A percentile compares a stretch with the other conserved stretches of the same genome.
These are phyloP conservation scores for Alternaria gansuensis DNA, from an alignment of 2,329 filamentous ascomycete genomes.

Conservation along the genomic window DNA sequence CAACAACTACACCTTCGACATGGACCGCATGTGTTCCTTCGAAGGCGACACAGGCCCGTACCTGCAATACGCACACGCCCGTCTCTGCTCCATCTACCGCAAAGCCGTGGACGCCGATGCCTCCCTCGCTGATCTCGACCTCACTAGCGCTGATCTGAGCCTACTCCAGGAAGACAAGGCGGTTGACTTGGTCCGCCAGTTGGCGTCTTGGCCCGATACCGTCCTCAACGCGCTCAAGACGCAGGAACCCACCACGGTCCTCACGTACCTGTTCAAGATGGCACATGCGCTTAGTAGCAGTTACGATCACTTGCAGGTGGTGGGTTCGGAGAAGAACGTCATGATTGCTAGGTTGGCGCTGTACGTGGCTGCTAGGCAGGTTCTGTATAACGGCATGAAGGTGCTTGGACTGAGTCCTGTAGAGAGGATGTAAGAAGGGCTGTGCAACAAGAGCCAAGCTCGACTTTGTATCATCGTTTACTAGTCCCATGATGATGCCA, in stretches of 20 bases:
- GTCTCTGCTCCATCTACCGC: constrained; percentile 55
- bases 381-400: constrained; percentile 84
- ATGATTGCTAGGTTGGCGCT: constrained; percentile 72
- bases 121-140: constrained; percentile 62
- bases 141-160: constrained; percentile 73
- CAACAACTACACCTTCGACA: constrained; percentile 76
- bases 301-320: constrained; percentile 82
- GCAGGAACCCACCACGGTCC: constrained; percentile 74
- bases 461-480: background rate
- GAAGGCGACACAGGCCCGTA: constrained; percentile 88
- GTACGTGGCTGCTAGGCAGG: constrained; percentile 77
- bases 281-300: constrained; percentile 80
- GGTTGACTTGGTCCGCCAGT: constrained; percentile 74
- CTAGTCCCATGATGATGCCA: background rate
- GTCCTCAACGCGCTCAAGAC: constrained; percentile 86
- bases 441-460: background rate
- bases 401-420: constrained; percentile 81
- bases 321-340: constrained; percentile 78
- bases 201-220: constrained; percentile 87
- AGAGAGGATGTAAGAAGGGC: constrained; percentile 60
- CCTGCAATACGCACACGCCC: constrained; percentile 76
- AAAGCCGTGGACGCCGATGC: constrained; percentile 61
- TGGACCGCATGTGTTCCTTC: constrained; percentile 83
- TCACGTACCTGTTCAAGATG: constrained; percentile 85
- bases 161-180: constrained; percentile 78